phyloP scores from a whole-genome alignment of 495 filamentous ascomycete species.

The Apodospora peruviana region DNA sequence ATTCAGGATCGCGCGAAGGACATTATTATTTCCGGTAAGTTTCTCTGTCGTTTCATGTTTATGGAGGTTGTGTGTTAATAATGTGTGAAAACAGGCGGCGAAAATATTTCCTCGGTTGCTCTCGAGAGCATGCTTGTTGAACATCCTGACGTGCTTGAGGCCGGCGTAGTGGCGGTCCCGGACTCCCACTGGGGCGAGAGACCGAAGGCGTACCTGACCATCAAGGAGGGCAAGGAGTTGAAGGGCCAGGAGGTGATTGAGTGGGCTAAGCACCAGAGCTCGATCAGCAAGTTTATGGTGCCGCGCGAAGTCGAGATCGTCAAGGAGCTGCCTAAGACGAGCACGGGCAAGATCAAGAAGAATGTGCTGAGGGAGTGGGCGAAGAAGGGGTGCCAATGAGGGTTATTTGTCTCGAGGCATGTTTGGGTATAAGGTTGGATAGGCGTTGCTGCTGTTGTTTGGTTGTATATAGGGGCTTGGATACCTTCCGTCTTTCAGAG shows the following conservation, averaged over 20 bases:
- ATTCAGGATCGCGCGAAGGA: slow-evolving; percentile 94
- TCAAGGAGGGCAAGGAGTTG: slow-evolving; percentile 57
- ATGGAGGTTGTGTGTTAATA: background rate
- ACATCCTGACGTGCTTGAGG: slow-evolving; percentile 86
- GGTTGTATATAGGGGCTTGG: too few species aligned
- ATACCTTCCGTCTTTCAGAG: too few species aligned
- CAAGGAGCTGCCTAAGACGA: slow-evolving; percentile 86
- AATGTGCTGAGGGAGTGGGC: slow-evolving; percentile 88
- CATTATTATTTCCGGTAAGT: slow-evolving; percentile 92
- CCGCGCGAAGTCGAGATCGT: slow-evolving; percentile 90
- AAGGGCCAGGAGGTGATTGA: slow-evolving; percentile 68
- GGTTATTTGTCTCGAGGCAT: too few species aligned
- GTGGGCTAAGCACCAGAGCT: slow-evolving; percentile 75
- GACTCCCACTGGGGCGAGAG: slow-evolving; percentile 93
- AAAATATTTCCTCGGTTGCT: slow-evolving; percentile 93
- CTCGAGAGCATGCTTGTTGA: slow-evolving; percentile 88
- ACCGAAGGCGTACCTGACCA: slow-evolving; percentile 88
- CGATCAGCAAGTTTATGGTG: slow-evolving; percentile 92
- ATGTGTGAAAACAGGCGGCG: slow-evolving; percentile 58
- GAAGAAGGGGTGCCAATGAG: slow-evolving; percentile 52
- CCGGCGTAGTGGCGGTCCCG: slow-evolving; percentile 80
- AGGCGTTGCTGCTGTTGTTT: too few species aligned
- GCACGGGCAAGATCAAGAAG: slow-evolving; percentile 94
- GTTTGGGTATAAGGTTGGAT: too few species aligned
- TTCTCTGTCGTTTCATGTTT: background rate